phyloP scores from a whole-genome alignment of 495 filamentous ascomycete genomes.

The Tuber aestivum region DNA sequence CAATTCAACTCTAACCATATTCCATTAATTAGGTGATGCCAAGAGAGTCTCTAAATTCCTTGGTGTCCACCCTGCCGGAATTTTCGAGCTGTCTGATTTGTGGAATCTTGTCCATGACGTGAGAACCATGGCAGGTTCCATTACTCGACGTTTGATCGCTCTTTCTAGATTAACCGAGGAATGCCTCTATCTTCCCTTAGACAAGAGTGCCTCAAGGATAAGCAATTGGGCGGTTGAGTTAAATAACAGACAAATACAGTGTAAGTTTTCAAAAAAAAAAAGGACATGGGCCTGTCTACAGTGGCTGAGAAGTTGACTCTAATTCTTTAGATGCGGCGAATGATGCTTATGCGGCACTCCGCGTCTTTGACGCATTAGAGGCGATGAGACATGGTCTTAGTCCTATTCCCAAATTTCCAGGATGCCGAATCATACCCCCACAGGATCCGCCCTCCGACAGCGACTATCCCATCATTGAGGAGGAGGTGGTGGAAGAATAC shows the following conservation, averaged over 20 bases:
- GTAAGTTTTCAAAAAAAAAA: constrained; percentile 48
- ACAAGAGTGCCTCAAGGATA: constrained; percentile 63
- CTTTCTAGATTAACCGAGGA: constrained; percentile 64
- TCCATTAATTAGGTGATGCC: constrained; percentile 61
- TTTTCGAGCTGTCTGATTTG: constrained; percentile 75
- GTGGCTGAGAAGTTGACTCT: constrained; percentile 7
- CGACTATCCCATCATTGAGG: not conserved
- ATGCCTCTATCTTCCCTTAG: constrained; percentile 67
- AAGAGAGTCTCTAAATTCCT: constrained; percentile 63
- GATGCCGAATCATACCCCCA: constrained; percentile 21
- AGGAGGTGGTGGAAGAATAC: not conserved
- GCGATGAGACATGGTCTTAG: constrained; percentile 57
- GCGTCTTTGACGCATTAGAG: constrained; percentile 65
- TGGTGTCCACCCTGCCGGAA: constrained; percentile 55
- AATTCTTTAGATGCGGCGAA: constrained; percentile 62
- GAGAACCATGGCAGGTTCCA: constrained; percentile 43
- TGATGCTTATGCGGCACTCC: constrained; percentile 74
- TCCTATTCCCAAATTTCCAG: constrained; percentile 64
- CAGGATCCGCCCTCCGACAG: not conserved
- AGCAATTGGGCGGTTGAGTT: constrained; percentile 66
- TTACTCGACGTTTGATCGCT: constrained; percentile 51
- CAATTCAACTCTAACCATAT: constrained; percentile 12
- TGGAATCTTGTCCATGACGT: constrained; percentile 65
- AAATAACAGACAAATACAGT: constrained; percentile 61
- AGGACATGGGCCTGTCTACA: constrained; percentile 8